These are phyloP conservation scores for Pseudocercospora macadamiae DNA, from an alignment of 2,329 filamentous ascomycete species.

Conservation along the genomic window DNA sequence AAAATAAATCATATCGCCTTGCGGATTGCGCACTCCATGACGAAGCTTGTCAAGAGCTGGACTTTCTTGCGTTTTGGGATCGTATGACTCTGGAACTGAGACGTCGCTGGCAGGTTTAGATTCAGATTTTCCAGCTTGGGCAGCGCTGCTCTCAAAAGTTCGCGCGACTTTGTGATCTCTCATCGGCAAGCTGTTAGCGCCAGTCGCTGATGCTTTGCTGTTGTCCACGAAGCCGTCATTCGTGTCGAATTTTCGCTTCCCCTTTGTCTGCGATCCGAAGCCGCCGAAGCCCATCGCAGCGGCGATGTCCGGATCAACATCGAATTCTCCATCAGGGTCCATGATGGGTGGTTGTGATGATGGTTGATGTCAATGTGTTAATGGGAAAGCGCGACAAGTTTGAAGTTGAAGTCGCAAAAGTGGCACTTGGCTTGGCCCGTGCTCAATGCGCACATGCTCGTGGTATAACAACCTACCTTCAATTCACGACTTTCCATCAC, in stretches of 20 bases:
- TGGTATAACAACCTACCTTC: no score
- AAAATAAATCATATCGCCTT: conserved; percentile 71
- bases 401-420: conserved; percentile 1
- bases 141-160: neutral
- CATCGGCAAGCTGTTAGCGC: conserved; percentile 34
- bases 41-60: conserved; percentile 42
- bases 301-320: conserved; percentile 61
- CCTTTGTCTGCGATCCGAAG: conserved; percentile 68
- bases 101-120: neutral
- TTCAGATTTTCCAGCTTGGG: neutral
- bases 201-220: conserved; percentile 40
- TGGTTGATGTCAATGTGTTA: no score
- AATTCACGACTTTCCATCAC: no score
- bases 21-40: conserved; percentile 47
- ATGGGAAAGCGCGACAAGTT: no score
- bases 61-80: conserved; percentile 13
- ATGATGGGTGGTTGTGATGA: conserved; percentile 12
- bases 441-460: no score
- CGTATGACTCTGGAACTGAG: neutral
- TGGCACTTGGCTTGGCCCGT: neutral
- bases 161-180: conserved; percentile 10
- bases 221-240: conserved; percentile 49
- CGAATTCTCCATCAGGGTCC: conserved; percentile 37
- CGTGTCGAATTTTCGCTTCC: conserved; percentile 70
- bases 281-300: conserved; percentile 73